Base-by-base conservation (phyloP, 1,284 basidiomycete species). In the Stygiomarasmius scandens region DNA sequence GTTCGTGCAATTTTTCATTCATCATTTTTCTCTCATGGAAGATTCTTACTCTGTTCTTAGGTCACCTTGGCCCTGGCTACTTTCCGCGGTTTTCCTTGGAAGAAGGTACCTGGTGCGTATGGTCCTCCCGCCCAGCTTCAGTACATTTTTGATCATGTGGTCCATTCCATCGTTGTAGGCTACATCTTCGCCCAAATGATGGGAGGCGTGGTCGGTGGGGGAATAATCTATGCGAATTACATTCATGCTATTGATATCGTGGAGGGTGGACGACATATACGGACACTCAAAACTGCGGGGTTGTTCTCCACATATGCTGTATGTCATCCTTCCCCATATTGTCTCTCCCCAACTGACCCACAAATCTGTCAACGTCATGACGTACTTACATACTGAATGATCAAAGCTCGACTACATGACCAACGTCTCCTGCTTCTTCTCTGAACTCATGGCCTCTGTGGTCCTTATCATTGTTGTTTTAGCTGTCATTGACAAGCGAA, bases 31-130 rank as follows among this genome's bases (percentile, higher is more conserved):
- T 14, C 32, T 16, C 38, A 22, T 44, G 11, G 14, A 12, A 47
- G 14, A 14, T 55, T 32, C 46, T 58, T 60, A 23, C 64, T 22
- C 32, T 49, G 50, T 45, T 20, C n/a, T 12, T 59, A 82, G 80
- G 76, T 92, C 12, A 93, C 91, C 2, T 66, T 93, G 36, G 78
- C 85, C 4, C 65, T 92, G 47, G 89, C 89, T 1, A 75, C 84
- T 4, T 84, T 85, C 66, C 84, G 92, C 56, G 79, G 79, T 51
- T 93, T 95, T 71, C 89, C 93, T 1, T 87, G 86, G 84, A 81
- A 80, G 59, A 93, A 93, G 67, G 89, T 93, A 0, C 88, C 90
- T 0, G 76, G 58, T 59, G 49, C 34, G 54, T 19, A 38, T 34
- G 22, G 36, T 34, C 45, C 25, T 29, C 14, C 36, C 19, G 16